Conservation (phyloP, 176 grass and related monocot species). For the Poa annua region DNA sequence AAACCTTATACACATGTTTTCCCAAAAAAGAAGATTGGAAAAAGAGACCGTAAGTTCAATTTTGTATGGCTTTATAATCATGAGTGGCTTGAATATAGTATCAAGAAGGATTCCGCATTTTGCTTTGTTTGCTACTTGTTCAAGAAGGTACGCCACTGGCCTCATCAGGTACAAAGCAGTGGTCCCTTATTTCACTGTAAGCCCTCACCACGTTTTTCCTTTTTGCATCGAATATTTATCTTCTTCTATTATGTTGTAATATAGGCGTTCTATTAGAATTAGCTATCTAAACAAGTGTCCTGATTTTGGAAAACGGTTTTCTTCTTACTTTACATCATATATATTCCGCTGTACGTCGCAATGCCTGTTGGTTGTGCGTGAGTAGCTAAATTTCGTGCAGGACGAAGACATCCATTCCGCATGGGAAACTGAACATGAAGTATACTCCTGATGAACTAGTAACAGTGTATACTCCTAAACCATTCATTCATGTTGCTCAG, state of each 20-base stretch:
- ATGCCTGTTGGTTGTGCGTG: slow-evolving; percentile 65
- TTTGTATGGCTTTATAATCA: no score
- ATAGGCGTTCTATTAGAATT: background rate
- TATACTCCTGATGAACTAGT: slow-evolving; percentile 39
- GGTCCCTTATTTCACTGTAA: slow-evolving; percentile 83
- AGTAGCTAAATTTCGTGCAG: slow-evolving; percentile 70
- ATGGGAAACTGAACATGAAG: slow-evolving; percentile 71
- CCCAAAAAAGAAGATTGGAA: no score
- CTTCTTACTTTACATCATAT: slow-evolving; percentile 74
- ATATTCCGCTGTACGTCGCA: slow-evolving; percentile 75
- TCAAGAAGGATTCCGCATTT: no score
- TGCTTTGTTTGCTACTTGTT: no score
- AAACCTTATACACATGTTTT: no score
- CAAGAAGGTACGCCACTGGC: slow-evolving; percentile 7
- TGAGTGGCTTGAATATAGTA: no score
- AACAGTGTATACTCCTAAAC: background rate
- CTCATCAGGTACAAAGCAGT: slow-evolving; percentile 88
- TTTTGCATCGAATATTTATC: background rate
- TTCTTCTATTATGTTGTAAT: background rate
- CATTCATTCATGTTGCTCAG: background rate
- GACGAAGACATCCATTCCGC: slow-evolving; percentile 75
- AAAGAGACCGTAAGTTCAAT: no score
- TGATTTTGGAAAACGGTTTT: slow-evolving; percentile 53
- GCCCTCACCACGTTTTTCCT: background rate
- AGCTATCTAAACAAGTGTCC: background rate